These are phyloP conservation scores for Bothriochloa decipiens DNA, from an alignment of 176 grass and related monocot species.

Conservation along the genomic window DNA sequence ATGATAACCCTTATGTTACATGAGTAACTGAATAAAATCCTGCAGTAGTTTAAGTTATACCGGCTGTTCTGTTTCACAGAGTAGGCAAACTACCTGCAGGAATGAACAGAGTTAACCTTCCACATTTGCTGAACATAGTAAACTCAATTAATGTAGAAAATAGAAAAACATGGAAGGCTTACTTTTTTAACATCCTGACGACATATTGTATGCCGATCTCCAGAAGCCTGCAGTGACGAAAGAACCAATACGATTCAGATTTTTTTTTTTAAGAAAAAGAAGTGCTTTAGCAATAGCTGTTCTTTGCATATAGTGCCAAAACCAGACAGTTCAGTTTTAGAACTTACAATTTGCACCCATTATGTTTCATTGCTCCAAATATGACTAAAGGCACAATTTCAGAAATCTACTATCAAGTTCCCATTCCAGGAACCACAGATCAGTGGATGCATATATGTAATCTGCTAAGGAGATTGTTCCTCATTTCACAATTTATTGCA, in stretches of 20 bases:
- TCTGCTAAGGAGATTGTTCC: background rate
- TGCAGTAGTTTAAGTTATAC: conserved; percentile 46
- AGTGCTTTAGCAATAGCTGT: background rate
- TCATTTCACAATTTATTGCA: background rate
- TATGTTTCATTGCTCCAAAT: no score
- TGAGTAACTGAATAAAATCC: background rate
- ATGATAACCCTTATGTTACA: background rate
- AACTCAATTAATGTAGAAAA: conserved; percentile 30
- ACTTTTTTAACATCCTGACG: conserved; percentile 89
- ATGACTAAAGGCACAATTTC: no score
- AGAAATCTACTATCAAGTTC: no score
- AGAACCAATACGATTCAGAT: conserved; percentile 9
- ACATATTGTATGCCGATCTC: conserved; percentile 74
- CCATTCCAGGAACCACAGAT: background rate
- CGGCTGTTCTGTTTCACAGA: conserved; percentile 79
- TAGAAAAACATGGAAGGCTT: conserved; percentile 33
- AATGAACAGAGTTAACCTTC: conserved; percentile 35
- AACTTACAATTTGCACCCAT: no score
- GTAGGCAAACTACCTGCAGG: conserved; percentile 89
- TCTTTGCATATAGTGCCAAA: no score
- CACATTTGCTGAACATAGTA: conserved; percentile 32
- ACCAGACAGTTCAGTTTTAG: no score
- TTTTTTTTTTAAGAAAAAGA: background rate
- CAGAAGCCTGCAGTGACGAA: conserved; percentile 49
- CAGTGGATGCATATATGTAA: background rate